Evolutionary conservation across 1,284 basidiomycete genomes (phyloP), one percentile per base, ranked within the genome.

Genomic region (Trichosporon sp.): DNA sequence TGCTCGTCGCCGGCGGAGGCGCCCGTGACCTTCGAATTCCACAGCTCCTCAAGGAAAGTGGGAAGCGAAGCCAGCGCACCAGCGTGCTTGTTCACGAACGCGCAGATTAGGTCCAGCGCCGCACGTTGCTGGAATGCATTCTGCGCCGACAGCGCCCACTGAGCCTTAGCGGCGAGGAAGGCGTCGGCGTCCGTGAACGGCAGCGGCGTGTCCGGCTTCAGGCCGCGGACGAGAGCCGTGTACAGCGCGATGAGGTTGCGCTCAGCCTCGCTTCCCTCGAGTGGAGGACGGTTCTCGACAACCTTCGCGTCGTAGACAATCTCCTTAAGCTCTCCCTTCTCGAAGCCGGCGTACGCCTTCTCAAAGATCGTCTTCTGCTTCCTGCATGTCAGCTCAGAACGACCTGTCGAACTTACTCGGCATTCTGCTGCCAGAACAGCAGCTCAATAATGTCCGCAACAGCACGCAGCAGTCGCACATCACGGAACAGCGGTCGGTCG

Each of bases 1-100:
- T 74, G 65, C 1, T 64, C 57, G 19, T 69, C 68, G 68, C 61
- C 11, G 67, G 65, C 44, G 66, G 67, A 59, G 4, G 72, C 73
- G 57, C 76, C 75, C 54, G 74, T 70, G 6, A 77, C 62, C 16
- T 74, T 73, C n/a, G 62, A 66, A 25, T 62, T 60, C 69, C 81
- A 82, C 16, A 90, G 84, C 58, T 71, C 78, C 25, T 82, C 81
- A 0, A 78, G 54, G 2, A 75, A 65, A 4, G 32, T 56, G 59
- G 89, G 73, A 65, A 87, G 86, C 2, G 75, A 72, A 0, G 74
- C 71, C 10, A 87, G 69, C 57, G 84, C 86, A 57, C 86, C 81
- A 9, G 83, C 81, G 56, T 86, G 85, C 78, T 92, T 92, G 78
- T 96, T 96, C 21, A 92, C 78, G 27, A 90, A 80, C 1, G 88